A percentile compares a stretch with the other conserved stretches of the same genome.
phyloP scores from a whole-genome alignment of 2,329 filamentous ascomycete species.

The Ophioceras dolichostomum region DNA sequence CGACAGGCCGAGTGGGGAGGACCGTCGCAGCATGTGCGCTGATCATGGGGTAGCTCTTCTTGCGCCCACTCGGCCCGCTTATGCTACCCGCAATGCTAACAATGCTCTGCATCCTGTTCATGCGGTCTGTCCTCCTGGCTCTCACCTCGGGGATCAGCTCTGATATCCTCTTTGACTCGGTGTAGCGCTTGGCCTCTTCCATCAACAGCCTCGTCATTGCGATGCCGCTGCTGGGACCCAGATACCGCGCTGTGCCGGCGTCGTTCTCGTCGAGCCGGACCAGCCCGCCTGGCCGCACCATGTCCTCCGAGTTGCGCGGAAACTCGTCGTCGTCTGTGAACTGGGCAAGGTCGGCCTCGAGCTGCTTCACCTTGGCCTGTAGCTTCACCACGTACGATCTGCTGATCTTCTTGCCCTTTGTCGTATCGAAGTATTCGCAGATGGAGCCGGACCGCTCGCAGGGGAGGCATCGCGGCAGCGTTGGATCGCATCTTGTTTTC shows the following conservation, averaged over 20 bases:
- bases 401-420: constrained; percentile 74
- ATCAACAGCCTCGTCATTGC: constrained; percentile 91
- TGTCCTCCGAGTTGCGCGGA: constrained; percentile 64
- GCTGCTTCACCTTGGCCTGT: constrained; percentile 69
- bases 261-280: constrained; percentile 77
- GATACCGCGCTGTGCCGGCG: constrained; percentile 74
- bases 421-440: constrained; percentile 92
- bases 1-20: constrained; percentile 61
- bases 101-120: constrained; percentile 54
- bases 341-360: constrained; percentile 71
- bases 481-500: constrained; percentile 92
- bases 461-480: constrained; percentile 78
- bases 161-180: constrained; percentile 79
- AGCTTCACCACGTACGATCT: constrained; percentile 87
- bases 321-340: constrained; percentile 67
- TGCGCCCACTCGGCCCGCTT: constrained; percentile 42
- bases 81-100: constrained; percentile 37
- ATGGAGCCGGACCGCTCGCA: constrained; percentile 84
- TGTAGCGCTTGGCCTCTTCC: constrained; percentile 91
- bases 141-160: constrained; percentile 73
- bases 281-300: constrained; percentile 75
- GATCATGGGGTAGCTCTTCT: constrained; percentile 82
- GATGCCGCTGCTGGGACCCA: constrained; percentile 90
- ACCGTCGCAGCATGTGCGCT: constrained; percentile 69
- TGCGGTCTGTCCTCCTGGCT: constrained; percentile 39